Evolutionary conservation across 805 yeast species (phyloP), one percentile per base, ranked within the genome.

Genomic region (Yamadazyma nakazawae): DNA sequence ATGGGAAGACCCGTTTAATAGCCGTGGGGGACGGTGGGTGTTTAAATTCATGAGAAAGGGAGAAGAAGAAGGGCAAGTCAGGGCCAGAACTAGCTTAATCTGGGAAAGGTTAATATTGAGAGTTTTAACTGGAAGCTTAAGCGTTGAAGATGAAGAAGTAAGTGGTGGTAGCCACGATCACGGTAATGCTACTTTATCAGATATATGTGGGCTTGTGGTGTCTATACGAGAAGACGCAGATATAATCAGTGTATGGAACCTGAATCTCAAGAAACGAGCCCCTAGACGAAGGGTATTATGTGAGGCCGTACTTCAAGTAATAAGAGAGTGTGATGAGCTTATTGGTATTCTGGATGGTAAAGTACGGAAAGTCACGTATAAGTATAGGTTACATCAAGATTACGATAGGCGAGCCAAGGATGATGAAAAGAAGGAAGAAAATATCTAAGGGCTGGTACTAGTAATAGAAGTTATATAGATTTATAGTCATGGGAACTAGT

Each of bases 1-100:
- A 41, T 82, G 88, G 86, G 86, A 82, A 57, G 86, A 82, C 57
- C 82, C 83, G 8, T 66, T 72, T 42, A 82, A 82, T 57, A 63
- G 74, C 49, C 66, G 70, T 43, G 87, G 87, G 32, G 87, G 88
- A 2, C 66, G 85, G 54, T 81, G 85, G 85, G 72, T 78, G 16
- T 75, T 80, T 53, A 67, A 81, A 51, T 73, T 80, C 54, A 61
- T 66, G 55, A 64, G 78, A 36, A 59, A 71, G 3, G 37, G 37
- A 17, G 41, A 19, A 53, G 53, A 47, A 26, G 11, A 49, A 40
- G 35, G 54, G 54, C 24, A 21, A 11, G 58, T 65, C 48, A 56
- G 72, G 53, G 61, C 60, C 45, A 54, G 76, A 42, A 64, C 71
- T 17, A 57, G 66, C 26, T 61, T 78, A 43, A 70, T 80, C 40